Evolutionary conservation across 768 basidiomycete species (phyloP).

Genomic region (Mycena filopes): DNA sequence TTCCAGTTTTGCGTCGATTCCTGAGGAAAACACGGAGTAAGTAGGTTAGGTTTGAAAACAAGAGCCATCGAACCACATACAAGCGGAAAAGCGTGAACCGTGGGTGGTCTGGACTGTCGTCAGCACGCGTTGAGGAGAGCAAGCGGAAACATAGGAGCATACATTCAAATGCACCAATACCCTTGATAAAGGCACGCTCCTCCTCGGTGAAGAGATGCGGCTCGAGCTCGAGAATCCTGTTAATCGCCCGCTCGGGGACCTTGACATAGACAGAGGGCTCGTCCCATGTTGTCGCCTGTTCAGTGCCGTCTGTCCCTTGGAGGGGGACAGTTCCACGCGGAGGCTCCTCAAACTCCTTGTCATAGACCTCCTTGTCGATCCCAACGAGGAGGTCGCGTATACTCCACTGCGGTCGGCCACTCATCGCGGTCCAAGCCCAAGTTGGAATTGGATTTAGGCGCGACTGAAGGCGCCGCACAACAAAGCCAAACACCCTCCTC

Average conservation of each 20-base stretch:
- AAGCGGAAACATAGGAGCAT: not conserved
- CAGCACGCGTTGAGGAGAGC: no score
- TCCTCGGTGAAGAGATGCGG: slow-evolving; percentile 6
- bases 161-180: slow-evolving; percentile 12
- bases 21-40: slow-evolving; percentile 58
- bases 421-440: slow-evolving; percentile 19
- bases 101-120: slow-evolving; percentile 46
- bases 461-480: slow-evolving; percentile 22
- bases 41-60: no score
- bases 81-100: slow-evolving; percentile 59
- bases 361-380: slow-evolving; percentile 1
- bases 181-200: slow-evolving; percentile 13
- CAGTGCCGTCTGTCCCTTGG: not conserved
- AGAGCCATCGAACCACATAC: no score
- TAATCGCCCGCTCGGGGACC: slow-evolving; percentile 30
- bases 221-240: slow-evolving; percentile 6
- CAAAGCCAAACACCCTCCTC: not conserved
- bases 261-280: slow-evolving; percentile 14
- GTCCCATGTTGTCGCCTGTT: not conserved
- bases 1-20: slow-evolving; percentile 48
- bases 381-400: slow-evolving; percentile 23
- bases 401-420: slow-evolving; percentile 2
- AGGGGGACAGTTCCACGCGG: not conserved
- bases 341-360: slow-evolving; percentile 10
- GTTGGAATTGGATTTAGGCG: no score